Base-by-base conservation (phyloP, 1,139 yeast genomes). In the Candida sp. region DNA sequence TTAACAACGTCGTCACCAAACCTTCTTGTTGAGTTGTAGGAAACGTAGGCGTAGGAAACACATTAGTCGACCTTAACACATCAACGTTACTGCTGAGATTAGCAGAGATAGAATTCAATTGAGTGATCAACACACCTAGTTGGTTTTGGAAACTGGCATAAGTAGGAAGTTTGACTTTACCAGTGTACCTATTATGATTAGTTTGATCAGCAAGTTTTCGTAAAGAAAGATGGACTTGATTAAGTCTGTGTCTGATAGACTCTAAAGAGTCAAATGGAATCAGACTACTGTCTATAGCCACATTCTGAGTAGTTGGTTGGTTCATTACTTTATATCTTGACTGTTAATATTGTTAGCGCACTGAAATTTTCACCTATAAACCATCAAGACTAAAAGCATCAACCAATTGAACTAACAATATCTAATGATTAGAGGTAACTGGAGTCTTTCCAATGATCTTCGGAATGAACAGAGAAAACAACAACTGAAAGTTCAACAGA, bases 11-110 rank as follows among this genome's bases (percentile, higher is more conserved):
- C 1, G 95, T 86, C 44, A 91, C 68, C 40, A 91, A 70, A 1
- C 88, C 88, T 56, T 87, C 91, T 49, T 88, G 93, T 36, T 87
- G 86, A 1, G 88, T 77, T 0, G 95, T 81, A 3, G 97, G 97
- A 58, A 91, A 93, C 23, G 75, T 75, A 0, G 93, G 87, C 38
- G 88, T 68, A 1, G 98, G 98, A 56, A 81, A 91, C 3, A 83
- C 91, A 41, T 87, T 89, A 1, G 96, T 82, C 11, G 78, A 67
- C 39, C 75, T 75, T 22, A 93, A 68, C 0, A 77, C 61, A 6
- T 79, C 85, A 8, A 79, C 76, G 55, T 84, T 81, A 43, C 75
- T 75, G 40, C 83, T 81, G 33, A 91, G 60, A 4, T 88, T 84
- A 9, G 79, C 68, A 0, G 95, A 80, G 9, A 91, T 76, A 1